Evolutionary conservation across 331 rosid genomes (phyloP), one percentile per base, ranked within the genome.

Genomic region (Rosa hybrid): DNA sequence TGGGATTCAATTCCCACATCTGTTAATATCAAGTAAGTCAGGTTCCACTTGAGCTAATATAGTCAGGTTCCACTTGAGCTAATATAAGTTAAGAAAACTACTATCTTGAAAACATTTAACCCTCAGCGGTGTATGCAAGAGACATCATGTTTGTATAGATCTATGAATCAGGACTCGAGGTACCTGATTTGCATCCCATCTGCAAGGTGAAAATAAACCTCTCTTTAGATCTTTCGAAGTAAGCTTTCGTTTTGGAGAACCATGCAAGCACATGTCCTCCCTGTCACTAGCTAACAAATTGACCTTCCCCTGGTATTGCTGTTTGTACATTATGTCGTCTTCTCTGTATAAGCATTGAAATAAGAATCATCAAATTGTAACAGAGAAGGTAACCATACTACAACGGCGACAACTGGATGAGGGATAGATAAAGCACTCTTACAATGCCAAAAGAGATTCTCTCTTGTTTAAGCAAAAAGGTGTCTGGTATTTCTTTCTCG

Each of bases 111-210:
- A 7, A 23, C 30, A 77, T 48, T 77, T 13, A 30, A 60, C 8
- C 7, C 63, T 63, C 59, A 44, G 27, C 3, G 12, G 38, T 17
- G 49, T 64, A 4, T 17, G 62, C 63, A 77, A 38, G 23, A 64
- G 34, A 64, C 12, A 77, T 77, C 63, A 46, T 18, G 10, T 48
- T 1, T 46, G 48, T 48, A 48, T 20, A 75, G 5, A 27, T 18
- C 14, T 63, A 77, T 25, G 80, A 10, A 45, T 48, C 3, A 8
- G 63, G 73, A 64, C 23, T 7, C 2, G 9, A 20, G 39, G 25
- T 86, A 90, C 99, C 99, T 96, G 99, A 78, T 93, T 96, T 23
- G 91, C 83, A 68, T 90, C 90, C 86, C 81, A 18, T 77, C 59
- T 84, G 83, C 98, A 93, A 46, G 97, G 90, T 51, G 90, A 89